Base-by-base conservation (phyloP, 148 eudicot species). In the Rhododendron griersonianum region DNA sequence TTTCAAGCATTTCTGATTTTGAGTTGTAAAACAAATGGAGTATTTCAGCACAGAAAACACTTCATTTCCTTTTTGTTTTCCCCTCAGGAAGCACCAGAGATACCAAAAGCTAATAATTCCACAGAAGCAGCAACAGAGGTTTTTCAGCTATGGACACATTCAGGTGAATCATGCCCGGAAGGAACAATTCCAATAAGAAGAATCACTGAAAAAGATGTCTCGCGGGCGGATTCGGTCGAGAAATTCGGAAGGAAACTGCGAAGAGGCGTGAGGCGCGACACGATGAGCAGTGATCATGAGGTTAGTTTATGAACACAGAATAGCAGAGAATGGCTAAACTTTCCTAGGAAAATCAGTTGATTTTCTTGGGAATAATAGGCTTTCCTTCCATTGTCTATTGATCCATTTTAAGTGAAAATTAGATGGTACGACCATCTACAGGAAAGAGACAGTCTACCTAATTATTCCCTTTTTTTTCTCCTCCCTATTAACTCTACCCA, bases 151-250 rank as follows among this genome's bases (percentile, higher is more conserved):
- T 98, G 99, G 99, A 69, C 91, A 30, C 80, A 89, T 73, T 87
- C 92, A 4, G 94, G 93, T n/a, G 95, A 94, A 89, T 89, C 93
- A 48, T 98, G 99, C 84, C 99, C 99, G 14, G 91, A 94, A 88
- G 99, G 98, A 83, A 95, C 96, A 16, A 85, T 98, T 88, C 99
- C 98, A 37, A 94, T 98, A 85, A 93, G 98, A 91, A 95, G 95
- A 91, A 94, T 95, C 11, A 93, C 93, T 21, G 95, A 94, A 87
- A 87, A 90, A 77, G 99, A 98, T 85, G 89, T 95, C 30, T 71
- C 93, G 45, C 91, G 99, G 82, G 95, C 93, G 11, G 92, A 87
- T 83, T 92, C 94, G 63, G 18, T 88, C 41, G 55, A 91, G 78
- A 92, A 94, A 87, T 98, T 94, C 75, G 99, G 98, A 55, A 91